These are phyloP conservation scores for Macrolepiota fuliginosa DNA, from an alignment of 768 basidiomycete species.

Conservation along the genomic window DNA sequence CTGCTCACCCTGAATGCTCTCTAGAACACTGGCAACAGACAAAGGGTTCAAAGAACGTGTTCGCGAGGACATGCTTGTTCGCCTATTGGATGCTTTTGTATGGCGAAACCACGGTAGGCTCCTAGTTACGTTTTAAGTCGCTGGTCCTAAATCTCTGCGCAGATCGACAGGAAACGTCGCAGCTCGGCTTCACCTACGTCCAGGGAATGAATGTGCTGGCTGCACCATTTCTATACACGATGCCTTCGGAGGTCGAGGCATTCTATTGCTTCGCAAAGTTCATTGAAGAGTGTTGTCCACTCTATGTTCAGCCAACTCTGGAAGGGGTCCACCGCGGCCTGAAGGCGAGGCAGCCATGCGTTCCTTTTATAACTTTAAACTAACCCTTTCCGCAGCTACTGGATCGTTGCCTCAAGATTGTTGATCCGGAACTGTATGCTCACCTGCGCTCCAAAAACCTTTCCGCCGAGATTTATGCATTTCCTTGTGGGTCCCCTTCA, in stretches of 20 bases:
- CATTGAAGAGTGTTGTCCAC: slow-evolving; percentile 90
- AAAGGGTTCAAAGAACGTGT: slow-evolving; percentile 97
- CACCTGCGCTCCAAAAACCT: slow-evolving; percentile 88
- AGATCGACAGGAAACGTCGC: slow-evolving; percentile 79
- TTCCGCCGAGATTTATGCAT: slow-evolving; percentile 95
- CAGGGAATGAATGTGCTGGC: slow-evolving; percentile 99
- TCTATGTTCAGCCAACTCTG: slow-evolving; percentile 96
- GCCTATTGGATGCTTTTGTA: slow-evolving; percentile 96
- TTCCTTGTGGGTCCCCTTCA: slow-evolving; percentile 70
- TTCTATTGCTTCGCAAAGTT: slow-evolving; percentile 97
- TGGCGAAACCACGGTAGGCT: slow-evolving; percentile 85
- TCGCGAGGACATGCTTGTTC: slow-evolving; percentile 93
- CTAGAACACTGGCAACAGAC: slow-evolving; percentile 91
- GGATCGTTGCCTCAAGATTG: slow-evolving; percentile 87
- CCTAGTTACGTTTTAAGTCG: neutral
- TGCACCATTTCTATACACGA: slow-evolving; percentile 95
- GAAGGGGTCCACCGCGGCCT: slow-evolving; percentile 95
- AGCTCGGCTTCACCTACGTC: slow-evolving; percentile 90
- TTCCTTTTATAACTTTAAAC: neutral
- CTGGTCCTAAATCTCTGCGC: slow-evolving; percentile 1
- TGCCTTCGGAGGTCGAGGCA: slow-evolving; percentile 98
- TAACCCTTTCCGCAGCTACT: slow-evolving; percentile 57
- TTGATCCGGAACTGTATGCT: slow-evolving; percentile 82
- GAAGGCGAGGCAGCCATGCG: slow-evolving; percentile 54
- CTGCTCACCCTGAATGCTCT: neutral